Base-by-base conservation (phyloP, 768 basidiomycete genomes). In the Lepiota venenata region DNA sequence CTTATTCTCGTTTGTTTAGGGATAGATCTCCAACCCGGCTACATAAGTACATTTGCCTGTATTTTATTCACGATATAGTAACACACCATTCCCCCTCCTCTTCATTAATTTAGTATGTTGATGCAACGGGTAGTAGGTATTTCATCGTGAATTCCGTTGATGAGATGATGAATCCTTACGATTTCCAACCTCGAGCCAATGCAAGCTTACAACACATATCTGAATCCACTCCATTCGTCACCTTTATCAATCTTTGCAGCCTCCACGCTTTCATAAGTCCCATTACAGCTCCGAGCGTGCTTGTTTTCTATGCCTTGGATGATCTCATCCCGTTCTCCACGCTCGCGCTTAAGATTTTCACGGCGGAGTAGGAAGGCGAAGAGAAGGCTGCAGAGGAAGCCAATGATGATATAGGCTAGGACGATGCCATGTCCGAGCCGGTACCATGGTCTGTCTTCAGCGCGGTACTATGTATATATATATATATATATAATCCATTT, bases 161-260 rank as follows among this genome's bases (percentile, higher is more conserved):
- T 55, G 43, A 53, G 50, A 27, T 44, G 53, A 53, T 44, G 53
- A 53, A 58, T 48, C 54, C 55, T 32, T 25, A 5, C 5, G 32
- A 58, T 47, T 57, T 58, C 59, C 11, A n/a, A 32, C 32, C 25
- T 8, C 25, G 43, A 12, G 8, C 8, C 8, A 44, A 37, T 20
- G 6, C 27, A 39, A 38, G 29, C 16, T 72, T 61, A 85, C 41
- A 82, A 60, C 1, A 75, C 78, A 68, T 88, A 88, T 56, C 82
- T 75, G 66, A 87, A 89, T n/a, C 87, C 85, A 61, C 86, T 88
- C 87, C 86, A 89, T 48, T 74, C 66, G 60, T 88, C 88, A 2
- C 87, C 87, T 61, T 85, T 88, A 40, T 78, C 78, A 20, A 66
- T 71, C 57, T 76, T 77, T 15, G 86, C 87, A 18, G 77, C 81